Evolutionary conservation across 108 stramenopile species (phyloP).

Genomic region (Phaeodactylum tricornutum): DNA sequence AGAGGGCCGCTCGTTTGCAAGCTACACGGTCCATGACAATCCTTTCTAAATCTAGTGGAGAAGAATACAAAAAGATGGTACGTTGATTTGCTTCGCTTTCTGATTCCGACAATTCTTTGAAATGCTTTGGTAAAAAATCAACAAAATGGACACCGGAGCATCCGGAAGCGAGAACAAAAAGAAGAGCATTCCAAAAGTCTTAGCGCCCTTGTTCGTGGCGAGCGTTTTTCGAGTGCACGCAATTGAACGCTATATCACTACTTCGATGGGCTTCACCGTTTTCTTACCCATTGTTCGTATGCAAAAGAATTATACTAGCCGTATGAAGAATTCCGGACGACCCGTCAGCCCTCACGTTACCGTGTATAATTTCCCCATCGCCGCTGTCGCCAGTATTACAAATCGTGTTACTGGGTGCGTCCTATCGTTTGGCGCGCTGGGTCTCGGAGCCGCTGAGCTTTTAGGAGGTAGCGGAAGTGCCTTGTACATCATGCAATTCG

Average conservation of each 20-base stretch:
- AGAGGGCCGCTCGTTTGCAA: constrained; percentile 4
- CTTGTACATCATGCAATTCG: constrained; percentile 50
- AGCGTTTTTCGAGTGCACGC: too few species aligned
- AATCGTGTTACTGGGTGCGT: constrained; percentile 88
- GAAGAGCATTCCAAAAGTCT: too few species aligned
- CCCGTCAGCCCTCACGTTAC: constrained; percentile 93
- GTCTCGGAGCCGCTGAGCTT: constrained; percentile 68
- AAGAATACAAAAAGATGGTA: constrained; percentile 80
- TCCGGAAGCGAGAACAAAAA: too few species aligned
- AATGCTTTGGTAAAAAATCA: too few species aligned
- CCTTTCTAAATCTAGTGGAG: constrained; percentile 62
- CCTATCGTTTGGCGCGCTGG: constrained; percentile 71
- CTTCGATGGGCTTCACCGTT: background rate
- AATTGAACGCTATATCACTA: background rate
- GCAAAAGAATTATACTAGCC: constrained; percentile 70
- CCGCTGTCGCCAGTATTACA: constrained; percentile 80
- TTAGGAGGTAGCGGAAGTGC: constrained; percentile 67
- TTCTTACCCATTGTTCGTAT: too few species aligned
- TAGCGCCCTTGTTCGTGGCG: background rate
- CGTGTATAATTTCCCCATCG: constrained; percentile 89
- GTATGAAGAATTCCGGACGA: constrained; percentile 77
- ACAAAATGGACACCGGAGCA: too few species aligned
- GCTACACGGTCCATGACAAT: constrained; percentile 56
- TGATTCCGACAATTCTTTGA: too few species aligned
- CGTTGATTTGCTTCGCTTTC: constrained; percentile 9